Conservation (phyloP, 305 asterid genomes). For the Fraxinus greggii region DNA sequence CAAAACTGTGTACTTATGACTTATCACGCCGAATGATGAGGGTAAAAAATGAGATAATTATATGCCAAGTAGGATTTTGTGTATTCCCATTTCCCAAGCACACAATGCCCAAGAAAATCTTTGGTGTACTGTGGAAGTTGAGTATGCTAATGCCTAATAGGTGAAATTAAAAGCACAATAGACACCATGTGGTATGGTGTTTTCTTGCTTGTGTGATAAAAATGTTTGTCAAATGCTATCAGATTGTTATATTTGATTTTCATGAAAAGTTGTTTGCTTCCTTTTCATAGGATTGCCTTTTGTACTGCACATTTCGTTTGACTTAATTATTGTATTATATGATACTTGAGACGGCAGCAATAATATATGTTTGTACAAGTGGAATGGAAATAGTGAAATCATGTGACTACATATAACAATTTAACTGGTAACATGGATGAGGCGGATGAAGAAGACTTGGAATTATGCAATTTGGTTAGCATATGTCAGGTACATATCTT, state of each 20-base stretch:
- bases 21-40: not conserved
- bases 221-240: not conserved
- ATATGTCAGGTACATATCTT: not conserved
- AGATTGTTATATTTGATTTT: not conserved
- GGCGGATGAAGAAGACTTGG: not conserved
- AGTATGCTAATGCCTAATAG: not conserved
- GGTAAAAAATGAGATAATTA: not conserved
- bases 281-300: not conserved
- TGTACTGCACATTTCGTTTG: not conserved
- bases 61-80: not conserved
- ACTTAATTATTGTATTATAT: not conserved
- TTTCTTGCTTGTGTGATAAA: not conserved
- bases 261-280: not conserved
- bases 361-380: not conserved
- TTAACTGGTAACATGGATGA: not conserved
- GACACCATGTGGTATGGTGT: not conserved
- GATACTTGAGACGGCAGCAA: not conserved
- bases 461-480: not conserved
- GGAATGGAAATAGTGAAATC: not conserved
- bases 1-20: not conserved
- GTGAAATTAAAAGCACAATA: not conserved
- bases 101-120: not conserved
- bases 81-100: not conserved
- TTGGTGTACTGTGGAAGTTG: not conserved
- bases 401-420: not conserved